A percentile compares a stretch with the other conserved stretches of the same genome.
These are phyloP conservation scores for Chrysoporthe deuterocubensis DNA, from an alignment of 2,329 filamentous ascomycete genomes.

Conservation along the genomic window DNA sequence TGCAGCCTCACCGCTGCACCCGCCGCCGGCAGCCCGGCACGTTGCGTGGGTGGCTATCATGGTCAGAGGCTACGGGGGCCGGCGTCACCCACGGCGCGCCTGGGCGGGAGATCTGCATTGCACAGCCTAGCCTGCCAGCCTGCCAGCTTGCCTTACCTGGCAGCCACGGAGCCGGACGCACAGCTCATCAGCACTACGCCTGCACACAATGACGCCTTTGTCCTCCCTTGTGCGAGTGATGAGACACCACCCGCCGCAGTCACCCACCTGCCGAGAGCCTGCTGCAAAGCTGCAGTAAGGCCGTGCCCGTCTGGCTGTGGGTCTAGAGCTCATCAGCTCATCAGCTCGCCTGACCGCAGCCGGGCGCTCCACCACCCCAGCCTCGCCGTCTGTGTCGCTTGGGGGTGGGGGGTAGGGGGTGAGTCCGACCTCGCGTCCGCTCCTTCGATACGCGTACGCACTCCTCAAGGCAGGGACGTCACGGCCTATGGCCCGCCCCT, in stretches of 20 bases:
- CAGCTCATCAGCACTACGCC: no score
- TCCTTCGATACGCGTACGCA: neutral
- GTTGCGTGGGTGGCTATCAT: no score
- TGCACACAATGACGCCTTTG: no score
- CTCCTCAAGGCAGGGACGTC: neutral
- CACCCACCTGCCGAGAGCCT: no score
- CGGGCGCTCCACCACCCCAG: neutral
- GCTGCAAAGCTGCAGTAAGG: neutral
- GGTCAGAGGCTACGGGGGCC: no score
- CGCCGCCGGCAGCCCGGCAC: neutral
- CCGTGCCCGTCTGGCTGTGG: neutral
- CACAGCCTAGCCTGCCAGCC: neutral
- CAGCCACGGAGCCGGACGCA: no score
- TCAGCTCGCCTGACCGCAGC: neutral
- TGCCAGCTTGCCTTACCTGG: neutral
- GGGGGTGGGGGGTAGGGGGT: no score
- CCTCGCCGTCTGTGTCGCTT: neutral
- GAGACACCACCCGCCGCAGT: no score
- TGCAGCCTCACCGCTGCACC: neutral
- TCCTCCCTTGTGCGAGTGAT: no score
- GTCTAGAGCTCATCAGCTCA: neutral
- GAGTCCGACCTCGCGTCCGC: neutral
- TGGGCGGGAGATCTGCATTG: neutral
- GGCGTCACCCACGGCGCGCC: neutral
- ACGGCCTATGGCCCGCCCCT: neutral